Conservation (phyloP, 2,329 filamentous ascomycete genomes). For the Colletotrichum navitas region DNA sequence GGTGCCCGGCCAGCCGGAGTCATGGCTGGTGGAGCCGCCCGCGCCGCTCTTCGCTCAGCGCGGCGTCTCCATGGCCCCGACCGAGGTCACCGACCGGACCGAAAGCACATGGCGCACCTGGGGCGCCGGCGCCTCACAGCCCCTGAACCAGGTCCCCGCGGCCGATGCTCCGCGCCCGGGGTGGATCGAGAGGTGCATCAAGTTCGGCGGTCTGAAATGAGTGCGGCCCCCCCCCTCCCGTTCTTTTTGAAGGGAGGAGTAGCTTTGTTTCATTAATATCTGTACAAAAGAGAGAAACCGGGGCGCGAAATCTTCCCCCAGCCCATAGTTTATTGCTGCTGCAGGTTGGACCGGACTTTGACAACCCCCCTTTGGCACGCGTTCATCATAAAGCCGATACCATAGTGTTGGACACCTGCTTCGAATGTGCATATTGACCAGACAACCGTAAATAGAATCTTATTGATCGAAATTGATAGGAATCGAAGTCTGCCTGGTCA, state of each 20-base stretch:
- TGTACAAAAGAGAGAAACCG: background rate
- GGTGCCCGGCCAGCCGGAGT: background rate
- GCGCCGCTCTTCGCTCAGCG: constrained; percentile 23
- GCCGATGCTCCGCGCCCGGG: constrained; percentile 27
- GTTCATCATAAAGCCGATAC: constrained; percentile 14
- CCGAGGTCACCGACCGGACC: constrained; percentile 26
- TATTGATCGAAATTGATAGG: background rate
- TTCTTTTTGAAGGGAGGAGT: too few species aligned
- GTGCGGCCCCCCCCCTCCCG: background rate
- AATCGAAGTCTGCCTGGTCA: background rate
- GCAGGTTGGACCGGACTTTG: background rate
- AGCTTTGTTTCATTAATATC: background rate
- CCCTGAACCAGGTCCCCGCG: constrained; percentile 11
- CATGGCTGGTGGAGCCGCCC: constrained; percentile 21
- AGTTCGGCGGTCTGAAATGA: constrained; percentile 39
- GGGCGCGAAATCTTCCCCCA: background rate
- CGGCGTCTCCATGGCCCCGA: constrained; percentile 41
- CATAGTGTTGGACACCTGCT: constrained; percentile 27
- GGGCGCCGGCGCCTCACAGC: constrained; percentile 35
- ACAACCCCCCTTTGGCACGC: background rate
- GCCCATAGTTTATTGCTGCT: background rate
- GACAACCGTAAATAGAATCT: constrained; percentile 14
- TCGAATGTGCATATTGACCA: constrained; percentile 37
- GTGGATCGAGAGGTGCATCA: constrained; percentile 42
- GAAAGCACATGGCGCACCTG: constrained; percentile 43